A percentile compares a stretch with the other conserved stretches of the same genome.
Conservation (phyloP, 257 asterid species). For the Salvia rosmarinus region DNA sequence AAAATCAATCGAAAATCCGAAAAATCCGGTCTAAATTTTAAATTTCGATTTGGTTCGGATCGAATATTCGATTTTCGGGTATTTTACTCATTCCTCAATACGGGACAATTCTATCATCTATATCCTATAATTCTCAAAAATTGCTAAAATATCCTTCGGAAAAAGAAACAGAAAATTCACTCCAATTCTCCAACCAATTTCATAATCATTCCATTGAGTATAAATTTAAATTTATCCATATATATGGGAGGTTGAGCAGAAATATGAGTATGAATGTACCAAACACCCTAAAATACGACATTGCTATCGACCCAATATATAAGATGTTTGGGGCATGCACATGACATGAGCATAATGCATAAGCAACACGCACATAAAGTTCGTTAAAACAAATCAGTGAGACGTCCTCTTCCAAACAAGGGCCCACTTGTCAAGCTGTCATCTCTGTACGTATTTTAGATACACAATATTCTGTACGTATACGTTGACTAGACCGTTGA, state of each 20-base stretch:
- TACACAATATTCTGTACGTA: slow-evolving; percentile 8
- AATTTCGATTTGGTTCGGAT: too few species aligned
- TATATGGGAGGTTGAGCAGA: neutral
- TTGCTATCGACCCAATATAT: slow-evolving; percentile 25
- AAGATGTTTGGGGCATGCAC: slow-evolving; percentile 33
- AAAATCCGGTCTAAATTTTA: too few species aligned
- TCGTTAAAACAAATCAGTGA: slow-evolving; percentile 46
- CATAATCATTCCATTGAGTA: neutral
- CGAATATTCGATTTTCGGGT: too few species aligned
- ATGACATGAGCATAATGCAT: too few species aligned
- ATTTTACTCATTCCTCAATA: too few species aligned
- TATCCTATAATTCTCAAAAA: too few species aligned
- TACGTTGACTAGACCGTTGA: slow-evolving; percentile 46
- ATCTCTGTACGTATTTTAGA: slow-evolving; percentile 28
- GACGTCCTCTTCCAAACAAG: slow-evolving; percentile 49
- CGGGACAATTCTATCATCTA: too few species aligned
- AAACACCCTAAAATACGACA: slow-evolving; percentile 3
- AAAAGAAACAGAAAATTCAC: neutral
- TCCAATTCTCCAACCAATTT: neutral
- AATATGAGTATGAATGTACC: neutral
- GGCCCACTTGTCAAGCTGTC: slow-evolving; percentile 59
- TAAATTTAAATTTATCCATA: neutral
- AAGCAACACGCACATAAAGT: slow-evolving; percentile 30
- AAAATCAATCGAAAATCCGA: too few species aligned
- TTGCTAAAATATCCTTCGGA: too few species aligned